Conservation (phyloP, 1,284 basidiomycete species). For the Schizopora paradoxa region DNA sequence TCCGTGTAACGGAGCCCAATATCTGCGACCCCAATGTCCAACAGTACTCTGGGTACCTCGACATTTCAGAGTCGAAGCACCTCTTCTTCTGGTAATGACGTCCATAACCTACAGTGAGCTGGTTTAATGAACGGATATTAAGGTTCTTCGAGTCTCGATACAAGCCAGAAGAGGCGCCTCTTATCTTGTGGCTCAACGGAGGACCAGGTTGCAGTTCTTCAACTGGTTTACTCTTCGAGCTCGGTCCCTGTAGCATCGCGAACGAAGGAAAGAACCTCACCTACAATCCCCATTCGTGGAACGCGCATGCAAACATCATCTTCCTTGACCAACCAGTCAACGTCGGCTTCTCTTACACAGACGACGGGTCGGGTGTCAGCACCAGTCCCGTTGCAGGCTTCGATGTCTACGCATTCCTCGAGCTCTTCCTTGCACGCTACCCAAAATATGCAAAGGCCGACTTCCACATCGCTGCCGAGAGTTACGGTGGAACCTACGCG, state of each 20-base stretch:
- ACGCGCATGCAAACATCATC: constrained; percentile 49
- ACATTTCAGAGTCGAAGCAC: constrained; percentile 81
- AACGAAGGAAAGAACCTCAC: constrained; percentile 67
- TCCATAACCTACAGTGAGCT: constrained; percentile 19
- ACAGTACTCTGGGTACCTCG: constrained; percentile 87
- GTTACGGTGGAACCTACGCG: constrained; percentile 77
- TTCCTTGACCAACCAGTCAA: constrained; percentile 88
- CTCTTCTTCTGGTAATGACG: constrained; percentile 76
- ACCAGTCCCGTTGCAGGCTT: constrained; percentile 69
- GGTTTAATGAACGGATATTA: background rate
- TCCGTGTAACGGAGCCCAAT: constrained; percentile 68
- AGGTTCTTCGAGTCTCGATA: constrained; percentile 84
- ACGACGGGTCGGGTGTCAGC: constrained; percentile 64
- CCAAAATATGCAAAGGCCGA: constrained; percentile 60
- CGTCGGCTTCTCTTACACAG: constrained; percentile 86
- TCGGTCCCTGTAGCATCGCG: constrained; percentile 77
- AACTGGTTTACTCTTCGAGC: constrained; percentile 78
- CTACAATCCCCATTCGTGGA: constrained; percentile 78
- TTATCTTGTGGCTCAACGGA: constrained; percentile 88
- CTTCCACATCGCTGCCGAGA: constrained; percentile 73
- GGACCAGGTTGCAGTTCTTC: constrained; percentile 78
- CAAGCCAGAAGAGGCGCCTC: constrained; percentile 69
- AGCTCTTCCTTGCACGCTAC: constrained; percentile 76
- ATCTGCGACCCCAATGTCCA: constrained; percentile 82
- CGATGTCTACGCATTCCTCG: constrained; percentile 88